Evolutionary conservation across 1,284 basidiomycete genomes (phyloP).

Genomic region (Spongispora temasekensis): DNA sequence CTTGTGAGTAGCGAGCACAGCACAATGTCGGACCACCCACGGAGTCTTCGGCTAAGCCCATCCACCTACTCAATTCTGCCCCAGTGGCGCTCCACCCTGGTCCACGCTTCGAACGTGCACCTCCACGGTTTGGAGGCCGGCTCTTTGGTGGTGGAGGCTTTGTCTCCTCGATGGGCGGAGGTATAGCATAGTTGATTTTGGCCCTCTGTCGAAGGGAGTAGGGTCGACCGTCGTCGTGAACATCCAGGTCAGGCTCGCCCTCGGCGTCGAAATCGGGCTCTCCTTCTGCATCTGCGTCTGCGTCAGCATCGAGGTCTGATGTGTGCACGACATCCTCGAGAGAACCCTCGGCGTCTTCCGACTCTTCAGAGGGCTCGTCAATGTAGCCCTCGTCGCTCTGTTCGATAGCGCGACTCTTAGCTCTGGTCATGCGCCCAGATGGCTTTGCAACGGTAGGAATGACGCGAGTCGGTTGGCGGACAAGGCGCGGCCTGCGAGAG

Average conservation of each 20-base stretch:
- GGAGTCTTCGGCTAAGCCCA: constrained; percentile 76
- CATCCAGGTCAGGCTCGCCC: constrained; percentile 39
- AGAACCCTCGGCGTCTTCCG: constrained; percentile 58
- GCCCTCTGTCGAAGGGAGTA: constrained; percentile 65
- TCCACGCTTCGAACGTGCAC: constrained; percentile 43
- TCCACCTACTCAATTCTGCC: constrained; percentile 71
- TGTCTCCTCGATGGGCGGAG: constrained; percentile 71
- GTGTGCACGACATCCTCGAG: constrained; percentile 55
- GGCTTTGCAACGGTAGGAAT: constrained; percentile 5
- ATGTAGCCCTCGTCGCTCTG: constrained; percentile 57
- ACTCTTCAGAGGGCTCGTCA: constrained; percentile 47
- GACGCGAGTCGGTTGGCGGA: constrained; percentile 29
- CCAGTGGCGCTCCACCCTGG: constrained; percentile 78
- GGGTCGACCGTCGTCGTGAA: constrained; percentile 53
- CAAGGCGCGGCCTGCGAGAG: constrained; percentile 25
- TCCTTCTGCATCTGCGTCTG: constrained; percentile 41
- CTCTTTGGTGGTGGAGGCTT: constrained; percentile 44
- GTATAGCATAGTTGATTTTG: constrained; percentile 75
- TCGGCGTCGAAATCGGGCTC: constrained; percentile 36
- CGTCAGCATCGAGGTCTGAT: constrained; percentile 47
- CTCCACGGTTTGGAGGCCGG: constrained; percentile 29
- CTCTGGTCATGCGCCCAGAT: constrained; percentile 31
- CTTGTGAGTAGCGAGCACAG: constrained; percentile 5
- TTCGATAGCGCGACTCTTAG: constrained; percentile 33
- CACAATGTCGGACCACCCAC: constrained; percentile 39